Conservation (phyloP, 2,329 filamentous ascomycete species). For the Pleoardoris graminearum region DNA sequence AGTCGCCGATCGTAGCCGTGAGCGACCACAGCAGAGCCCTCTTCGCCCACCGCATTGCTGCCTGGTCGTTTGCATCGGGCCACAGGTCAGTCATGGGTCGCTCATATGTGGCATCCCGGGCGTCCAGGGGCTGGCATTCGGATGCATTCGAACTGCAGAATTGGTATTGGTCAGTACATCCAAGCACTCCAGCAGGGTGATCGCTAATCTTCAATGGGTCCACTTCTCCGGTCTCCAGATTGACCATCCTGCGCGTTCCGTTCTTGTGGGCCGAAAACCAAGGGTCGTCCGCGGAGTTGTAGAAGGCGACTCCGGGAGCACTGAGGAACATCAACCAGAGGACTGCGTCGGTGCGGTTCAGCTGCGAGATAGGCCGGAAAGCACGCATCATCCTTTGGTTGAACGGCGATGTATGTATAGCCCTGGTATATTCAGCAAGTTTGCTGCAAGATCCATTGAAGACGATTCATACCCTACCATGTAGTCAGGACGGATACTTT, state of each 20-base stretch:
- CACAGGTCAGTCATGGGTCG: neutral
- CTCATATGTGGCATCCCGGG: conserved; percentile 6
- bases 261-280: conserved; percentile 33
- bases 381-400: neutral
- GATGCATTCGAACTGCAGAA: conserved; percentile 32
- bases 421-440: neutral
- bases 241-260: neutral
- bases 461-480: neutral
- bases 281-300: conserved; percentile 31
- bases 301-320: conserved; percentile 31
- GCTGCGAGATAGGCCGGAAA: conserved; percentile 28
- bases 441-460: neutral
- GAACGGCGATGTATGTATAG: neutral
- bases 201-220: neutral
- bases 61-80: neutral
- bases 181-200: conserved; percentile 24
- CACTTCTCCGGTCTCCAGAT: neutral
- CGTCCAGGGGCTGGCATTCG: conserved; percentile 21
- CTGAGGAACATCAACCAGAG: conserved; percentile 37
- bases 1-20: neutral
- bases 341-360: conserved; percentile 35
- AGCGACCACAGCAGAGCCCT: neutral
- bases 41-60: neutral
- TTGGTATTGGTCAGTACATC: conserved; percentile 42
- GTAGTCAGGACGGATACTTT: neutral